phyloP scores from a whole-genome alignment of 2,329 filamentous ascomycete genomes.

The Rhynchosporium graminicola region DNA sequence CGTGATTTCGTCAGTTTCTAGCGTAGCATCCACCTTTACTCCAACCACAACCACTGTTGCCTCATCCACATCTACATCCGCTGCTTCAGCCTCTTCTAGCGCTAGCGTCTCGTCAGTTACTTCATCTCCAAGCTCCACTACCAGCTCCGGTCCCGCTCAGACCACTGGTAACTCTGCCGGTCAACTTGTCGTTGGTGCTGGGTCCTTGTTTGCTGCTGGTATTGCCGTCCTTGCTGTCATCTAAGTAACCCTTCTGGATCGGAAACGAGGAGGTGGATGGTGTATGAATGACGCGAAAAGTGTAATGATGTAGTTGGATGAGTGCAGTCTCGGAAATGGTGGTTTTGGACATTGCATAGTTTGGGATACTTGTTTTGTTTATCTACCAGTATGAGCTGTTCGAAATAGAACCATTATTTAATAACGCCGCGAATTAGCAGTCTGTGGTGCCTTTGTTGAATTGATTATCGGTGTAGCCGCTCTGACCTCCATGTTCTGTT shows the following conservation, averaged over 20 bases:
- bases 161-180: constrained; percentile 9
- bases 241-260: constrained; percentile 1
- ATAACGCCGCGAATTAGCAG: neutral
- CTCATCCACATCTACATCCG: neutral
- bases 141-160: neutral
- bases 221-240: constrained; percentile 16
- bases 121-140: neutral
- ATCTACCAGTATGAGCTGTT: neutral
- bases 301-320: constrained; percentile 10
- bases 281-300: neutral
- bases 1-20: no score
- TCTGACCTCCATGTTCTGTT: no score
- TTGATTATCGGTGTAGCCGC: no score
- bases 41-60: neutral
- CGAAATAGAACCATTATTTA: neutral
- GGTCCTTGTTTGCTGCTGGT: constrained; percentile 13
- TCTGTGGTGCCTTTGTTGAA: no score
- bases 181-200: constrained; percentile 10
- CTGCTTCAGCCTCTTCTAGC: constrained; percentile 2
- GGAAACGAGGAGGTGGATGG: neutral
- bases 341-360: neutral
- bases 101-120: neutral
- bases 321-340: neutral
- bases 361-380: neutral
- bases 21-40: neutral